phyloP scores from a whole-genome alignment of 208 protist genomes.

The Trypanosoma mega region DNA sequence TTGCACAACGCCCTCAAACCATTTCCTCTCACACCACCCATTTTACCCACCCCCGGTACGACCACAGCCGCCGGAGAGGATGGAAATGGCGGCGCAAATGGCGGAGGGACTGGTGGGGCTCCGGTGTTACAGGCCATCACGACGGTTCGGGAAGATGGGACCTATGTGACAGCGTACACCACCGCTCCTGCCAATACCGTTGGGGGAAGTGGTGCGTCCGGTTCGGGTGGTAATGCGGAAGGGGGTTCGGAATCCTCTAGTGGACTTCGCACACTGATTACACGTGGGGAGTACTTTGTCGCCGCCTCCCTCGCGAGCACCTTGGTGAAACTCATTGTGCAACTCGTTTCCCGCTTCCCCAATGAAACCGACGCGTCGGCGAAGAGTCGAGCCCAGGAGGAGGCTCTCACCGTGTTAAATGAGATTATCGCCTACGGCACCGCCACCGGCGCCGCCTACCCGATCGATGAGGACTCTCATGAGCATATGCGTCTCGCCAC shows the following conservation, averaged over 20 bases:
- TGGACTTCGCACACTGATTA: conserved; percentile 58
- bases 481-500: conserved; percentile 91
- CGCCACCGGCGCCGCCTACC: conserved; percentile 23
- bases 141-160: conserved; percentile 89
- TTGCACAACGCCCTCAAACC: conserved; percentile 49
- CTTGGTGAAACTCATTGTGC: conserved; percentile 95
- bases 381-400: conserved; percentile 44
- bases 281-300: conserved; percentile 94
- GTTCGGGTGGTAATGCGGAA: neutral
- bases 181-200: conserved; percentile 30
- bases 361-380: conserved; percentile 25
- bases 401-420: conserved; percentile 60
- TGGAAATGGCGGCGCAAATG: no score
- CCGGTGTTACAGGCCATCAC: conserved; percentile 59
- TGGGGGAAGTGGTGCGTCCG: conserved; percentile 8
- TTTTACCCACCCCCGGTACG: no score
- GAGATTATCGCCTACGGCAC: conserved; percentile 83
- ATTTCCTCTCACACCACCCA: conserved; percentile 57
- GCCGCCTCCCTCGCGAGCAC: conserved; percentile 84
- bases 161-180: conserved; percentile 92
- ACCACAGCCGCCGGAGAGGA: no score
- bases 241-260: conserved; percentile 12
- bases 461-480: conserved; percentile 83
- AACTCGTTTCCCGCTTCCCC: conserved; percentile 31
- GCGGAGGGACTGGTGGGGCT: no score